Evolutionary conservation across 352 stramenopile genomes (phyloP), one percentile per base, ranked within the genome.

Genomic region (Pythium rhizo-oryzae): DNA sequence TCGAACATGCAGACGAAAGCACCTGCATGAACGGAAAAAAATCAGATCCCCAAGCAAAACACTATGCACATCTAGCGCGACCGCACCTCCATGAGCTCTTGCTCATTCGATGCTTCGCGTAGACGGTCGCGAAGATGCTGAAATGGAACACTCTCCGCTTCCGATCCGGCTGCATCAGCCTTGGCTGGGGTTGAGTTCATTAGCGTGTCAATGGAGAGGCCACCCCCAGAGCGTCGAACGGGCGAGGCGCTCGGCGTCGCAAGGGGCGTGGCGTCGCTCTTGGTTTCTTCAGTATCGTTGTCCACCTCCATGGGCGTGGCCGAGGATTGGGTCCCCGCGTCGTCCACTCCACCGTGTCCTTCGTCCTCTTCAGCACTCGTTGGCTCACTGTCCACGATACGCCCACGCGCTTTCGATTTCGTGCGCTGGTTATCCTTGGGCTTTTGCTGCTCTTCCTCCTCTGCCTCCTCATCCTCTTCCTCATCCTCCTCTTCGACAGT

Each of bases 151-250:
- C 37, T 35, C 8, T 67, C 59, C n/a, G 53, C 8, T 12, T 61
- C 44, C 1, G 33, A 28, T 56, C 53, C 37, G 15, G 46, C 33
- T 55, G 19, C 15, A 0, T 75, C 71, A 1, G 74, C 33, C n/a
- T 80, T 72, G 9, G 82, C 70, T 6, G 62, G 60, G 11, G 75
- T 74, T n/a, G 77, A 62, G 60, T 84, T 85, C 72, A 89, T 80
- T 16, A 89, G 62, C 30, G 81, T 78, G 44, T 87, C 75, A 66
- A 91, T 85, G 8, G 82, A 86, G 19, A 90, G 62, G 6, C 65
- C 73, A 16, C 52, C 23, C 23, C 62, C 62, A 9, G 33, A 39
- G 33, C 33, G 33, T 39, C 33, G 63, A 43, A 75, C 59, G 15
- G 69, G 69, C 8, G 62, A 71, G 1, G 59, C 64, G 43, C 58